phyloP scores from a whole-genome alignment of 371 early-diverging fungal genomes.

The Mucor plumbeus region DNA sequence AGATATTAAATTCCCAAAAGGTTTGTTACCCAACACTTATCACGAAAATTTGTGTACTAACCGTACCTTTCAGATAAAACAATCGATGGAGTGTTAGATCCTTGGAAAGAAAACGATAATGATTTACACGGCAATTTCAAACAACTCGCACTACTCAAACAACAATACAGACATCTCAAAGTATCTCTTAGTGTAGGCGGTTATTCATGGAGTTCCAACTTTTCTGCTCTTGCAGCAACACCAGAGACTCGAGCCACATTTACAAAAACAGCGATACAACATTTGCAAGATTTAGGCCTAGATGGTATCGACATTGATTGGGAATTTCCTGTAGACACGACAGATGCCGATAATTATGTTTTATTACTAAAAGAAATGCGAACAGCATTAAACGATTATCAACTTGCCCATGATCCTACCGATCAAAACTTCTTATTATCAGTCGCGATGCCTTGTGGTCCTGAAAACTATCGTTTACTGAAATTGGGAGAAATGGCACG shows the following conservation, averaged over 20 bases:
- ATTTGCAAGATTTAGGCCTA: conserved; percentile 59
- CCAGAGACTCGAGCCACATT: conserved; percentile 58
- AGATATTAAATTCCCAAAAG: conserved; percentile 42
- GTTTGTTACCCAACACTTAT: conserved; percentile 12
- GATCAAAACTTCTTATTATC: conserved; percentile 63
- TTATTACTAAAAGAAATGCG: conserved; percentile 76
- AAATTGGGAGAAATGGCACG: conserved; percentile 65
- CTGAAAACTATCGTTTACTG: conserved; percentile 61
- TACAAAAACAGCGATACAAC: conserved; percentile 57
- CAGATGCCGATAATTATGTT: conserved; percentile 83
- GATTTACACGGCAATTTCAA: conserved; percentile 77
- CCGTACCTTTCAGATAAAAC: conserved; percentile 21
- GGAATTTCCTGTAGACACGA: conserved; percentile 81
- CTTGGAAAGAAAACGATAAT: conserved; percentile 57
- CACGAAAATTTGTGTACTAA: neutral
- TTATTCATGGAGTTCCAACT: conserved; percentile 84
- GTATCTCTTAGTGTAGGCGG: conserved; percentile 86
- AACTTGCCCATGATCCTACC: conserved; percentile 19
- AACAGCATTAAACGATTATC: conserved; percentile 59
- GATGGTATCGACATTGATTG: conserved; percentile 80
- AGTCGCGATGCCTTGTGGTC: conserved; percentile 73
- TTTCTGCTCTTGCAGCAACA: conserved; percentile 69
- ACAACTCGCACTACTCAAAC: conserved; percentile 77
- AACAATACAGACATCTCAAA: conserved; percentile 66
- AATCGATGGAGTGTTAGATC: conserved; percentile 52